Evolutionary conservation across 148 eudicot genomes (phyloP).

Genomic region (Amaranthus cruentus): DNA sequence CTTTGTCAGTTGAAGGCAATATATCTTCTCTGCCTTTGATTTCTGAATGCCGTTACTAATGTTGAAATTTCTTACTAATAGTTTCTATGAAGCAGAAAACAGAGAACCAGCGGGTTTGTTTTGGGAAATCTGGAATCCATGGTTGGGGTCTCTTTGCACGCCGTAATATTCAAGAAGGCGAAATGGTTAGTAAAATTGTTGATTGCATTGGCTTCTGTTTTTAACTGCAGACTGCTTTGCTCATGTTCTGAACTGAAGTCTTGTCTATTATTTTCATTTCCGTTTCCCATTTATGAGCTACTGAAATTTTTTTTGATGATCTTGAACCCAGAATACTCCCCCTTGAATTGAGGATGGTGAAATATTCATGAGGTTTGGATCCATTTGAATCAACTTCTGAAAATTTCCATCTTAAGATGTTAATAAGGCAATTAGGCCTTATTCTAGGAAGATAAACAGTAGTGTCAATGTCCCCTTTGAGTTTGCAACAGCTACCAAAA

Average conservation of each 20-base stretch:
- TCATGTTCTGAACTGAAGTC: background rate
- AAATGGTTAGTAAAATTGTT: conserved; percentile 53
- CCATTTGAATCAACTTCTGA: no score
- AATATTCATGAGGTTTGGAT: no score
- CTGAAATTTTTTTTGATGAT: no score
- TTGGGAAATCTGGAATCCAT: conserved; percentile 92
- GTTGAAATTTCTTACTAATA: conserved; percentile 9
- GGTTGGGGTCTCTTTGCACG: conserved; percentile 99
- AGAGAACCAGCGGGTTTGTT: conserved; percentile 63
- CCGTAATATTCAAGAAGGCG: conserved; percentile 79
- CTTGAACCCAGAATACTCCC: no score
- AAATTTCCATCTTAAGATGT: no score
- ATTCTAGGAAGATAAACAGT: no score
- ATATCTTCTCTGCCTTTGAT: conserved; percentile 8
- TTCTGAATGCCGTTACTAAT: background rate
- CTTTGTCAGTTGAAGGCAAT: conserved; percentile 69
- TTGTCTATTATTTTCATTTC: background rate
- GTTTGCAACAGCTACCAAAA: no score
- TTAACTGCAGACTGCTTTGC: background rate
- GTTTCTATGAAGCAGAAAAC: conserved; percentile 45
- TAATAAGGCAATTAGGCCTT: no score
- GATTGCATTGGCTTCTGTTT: conserved; percentile 3
- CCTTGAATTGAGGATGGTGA: no score
- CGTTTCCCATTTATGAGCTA: no score
- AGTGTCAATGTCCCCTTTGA: no score